Evolutionary conservation across 148 eudicot genomes (phyloP).

Genomic region (Linanthus parryae): DNA sequence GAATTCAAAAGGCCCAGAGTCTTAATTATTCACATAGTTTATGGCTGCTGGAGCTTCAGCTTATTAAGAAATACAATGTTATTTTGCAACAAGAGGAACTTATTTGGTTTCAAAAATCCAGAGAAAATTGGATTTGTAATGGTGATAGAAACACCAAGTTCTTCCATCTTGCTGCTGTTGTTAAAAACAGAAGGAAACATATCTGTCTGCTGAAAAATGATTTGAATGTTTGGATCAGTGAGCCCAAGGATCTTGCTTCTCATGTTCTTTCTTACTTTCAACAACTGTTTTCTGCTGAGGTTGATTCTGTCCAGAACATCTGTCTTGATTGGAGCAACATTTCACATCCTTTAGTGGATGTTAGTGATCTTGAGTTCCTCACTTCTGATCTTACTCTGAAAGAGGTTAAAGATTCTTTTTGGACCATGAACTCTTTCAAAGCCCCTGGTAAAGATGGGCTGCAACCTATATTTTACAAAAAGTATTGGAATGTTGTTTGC

Average conservation of each 20-base stretch:
- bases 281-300: background rate
- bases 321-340: background rate
- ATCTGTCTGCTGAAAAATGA: background rate
- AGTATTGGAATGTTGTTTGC: background rate
- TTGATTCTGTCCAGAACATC: background rate
- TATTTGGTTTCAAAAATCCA: background rate
- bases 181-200: background rate
- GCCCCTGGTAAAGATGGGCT: background rate
- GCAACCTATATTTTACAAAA: background rate
- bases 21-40: background rate
- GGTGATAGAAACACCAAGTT: background rate
- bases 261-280: background rate
- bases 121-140: background rate
- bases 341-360: background rate
- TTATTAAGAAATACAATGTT: no score
- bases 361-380: background rate
- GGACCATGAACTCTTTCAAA: background rate
- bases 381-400: background rate
- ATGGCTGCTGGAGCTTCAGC: background rate
- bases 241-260: background rate
- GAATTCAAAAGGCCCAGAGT: background rate
- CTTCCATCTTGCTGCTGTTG: background rate
- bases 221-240: background rate
- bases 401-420: background rate
- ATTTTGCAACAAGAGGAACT: background rate